Evolutionary conservation across 1,284 basidiomycete genomes (phyloP).

Genomic region (Ceratobasidium sp.): DNA sequence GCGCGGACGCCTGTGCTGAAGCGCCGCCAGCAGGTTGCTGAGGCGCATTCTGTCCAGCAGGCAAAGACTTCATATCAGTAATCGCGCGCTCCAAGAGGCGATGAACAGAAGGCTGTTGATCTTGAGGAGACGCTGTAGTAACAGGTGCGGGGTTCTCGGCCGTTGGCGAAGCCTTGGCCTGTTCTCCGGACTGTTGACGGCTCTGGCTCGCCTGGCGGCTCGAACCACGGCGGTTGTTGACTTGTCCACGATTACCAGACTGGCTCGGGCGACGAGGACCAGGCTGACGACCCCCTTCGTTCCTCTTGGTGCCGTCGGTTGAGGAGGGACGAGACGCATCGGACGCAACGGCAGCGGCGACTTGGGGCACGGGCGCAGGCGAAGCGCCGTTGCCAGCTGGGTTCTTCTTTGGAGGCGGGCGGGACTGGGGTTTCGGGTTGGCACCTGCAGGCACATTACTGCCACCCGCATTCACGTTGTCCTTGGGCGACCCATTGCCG

Average conservation of each 20-base stretch:
- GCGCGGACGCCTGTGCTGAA: constrained; percentile 57
- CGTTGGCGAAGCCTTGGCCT: constrained; percentile 42
- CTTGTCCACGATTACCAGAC: constrained; percentile 41
- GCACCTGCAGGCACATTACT: constrained; percentile 20
- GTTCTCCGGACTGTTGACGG: constrained; percentile 45
- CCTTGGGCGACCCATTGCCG: constrained; percentile 42
- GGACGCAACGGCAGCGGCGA: constrained; percentile 44
- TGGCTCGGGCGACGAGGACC: constrained; percentile 42
- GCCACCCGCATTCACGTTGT: constrained; percentile 24
- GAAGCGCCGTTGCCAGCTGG: constrained; percentile 39
- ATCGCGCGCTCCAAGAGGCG: constrained; percentile 84
- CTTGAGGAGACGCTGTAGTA: constrained; percentile 57
- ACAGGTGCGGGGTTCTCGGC: constrained; percentile 43
- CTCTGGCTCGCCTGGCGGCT: constrained; percentile 36
- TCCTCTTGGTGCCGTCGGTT: constrained; percentile 47
- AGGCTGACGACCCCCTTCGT: constrained; percentile 40
- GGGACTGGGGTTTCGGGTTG: constrained; percentile 31
- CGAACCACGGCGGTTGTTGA: constrained; percentile 41
- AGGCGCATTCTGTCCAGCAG: constrained; percentile 58
- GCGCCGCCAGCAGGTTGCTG: constrained; percentile 51
- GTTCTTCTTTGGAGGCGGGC: constrained; percentile 42
- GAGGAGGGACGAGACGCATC: constrained; percentile 48
- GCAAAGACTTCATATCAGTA: constrained; percentile 81
- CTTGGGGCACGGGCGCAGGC: constrained; percentile 42
- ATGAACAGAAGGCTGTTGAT: constrained; percentile 71